phyloP scores from a whole-genome alignment of 495 filamentous ascomycete species.

The Podospora australis region DNA sequence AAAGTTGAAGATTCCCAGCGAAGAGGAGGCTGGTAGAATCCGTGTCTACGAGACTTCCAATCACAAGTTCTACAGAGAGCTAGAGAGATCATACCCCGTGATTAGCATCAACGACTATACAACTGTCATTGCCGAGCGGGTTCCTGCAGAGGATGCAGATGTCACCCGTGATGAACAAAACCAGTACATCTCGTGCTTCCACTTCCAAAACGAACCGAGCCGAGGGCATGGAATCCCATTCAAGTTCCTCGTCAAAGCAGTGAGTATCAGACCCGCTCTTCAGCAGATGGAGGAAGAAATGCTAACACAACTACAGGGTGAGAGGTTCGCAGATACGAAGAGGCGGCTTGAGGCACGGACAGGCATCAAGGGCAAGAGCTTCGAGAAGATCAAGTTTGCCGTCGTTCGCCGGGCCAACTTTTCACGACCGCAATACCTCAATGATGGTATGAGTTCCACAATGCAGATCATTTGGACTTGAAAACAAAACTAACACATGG shows the following conservation, averaged over 20 bases:
- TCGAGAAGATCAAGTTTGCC: conserved; percentile 98
- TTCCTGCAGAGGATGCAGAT: conserved; percentile 71
- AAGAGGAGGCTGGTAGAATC: conserved; percentile 55
- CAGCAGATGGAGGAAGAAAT: neutral
- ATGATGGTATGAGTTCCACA: conserved; percentile 64
- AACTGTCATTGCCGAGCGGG: conserved; percentile 69
- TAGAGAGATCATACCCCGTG: conserved; percentile 57
- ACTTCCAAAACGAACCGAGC: conserved; percentile 81
- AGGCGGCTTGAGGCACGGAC: conserved; percentile 82
- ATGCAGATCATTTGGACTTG: neutral
- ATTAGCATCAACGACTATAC: conserved; percentile 77
- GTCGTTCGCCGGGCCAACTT: conserved; percentile 62
- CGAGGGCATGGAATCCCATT: conserved; percentile 79
- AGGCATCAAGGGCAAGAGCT: conserved; percentile 93
- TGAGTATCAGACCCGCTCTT: conserved; percentile 34
- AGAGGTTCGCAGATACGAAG: conserved; percentile 85
- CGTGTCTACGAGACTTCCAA: conserved; percentile 72
- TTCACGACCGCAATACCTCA: conserved; percentile 71
- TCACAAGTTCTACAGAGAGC: conserved; percentile 73
- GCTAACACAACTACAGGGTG: conserved; percentile 50
- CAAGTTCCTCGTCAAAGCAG: conserved; percentile 77
- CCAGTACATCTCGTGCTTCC: conserved; percentile 70
- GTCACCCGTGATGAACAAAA: conserved; percentile 44
- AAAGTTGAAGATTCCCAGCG: conserved; percentile 71
- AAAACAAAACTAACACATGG: conserved; percentile 8